Evolutionary conservation across 371 early-diverging fungal genomes (phyloP).

Genomic region (Lichtheimia ornata): DNA sequence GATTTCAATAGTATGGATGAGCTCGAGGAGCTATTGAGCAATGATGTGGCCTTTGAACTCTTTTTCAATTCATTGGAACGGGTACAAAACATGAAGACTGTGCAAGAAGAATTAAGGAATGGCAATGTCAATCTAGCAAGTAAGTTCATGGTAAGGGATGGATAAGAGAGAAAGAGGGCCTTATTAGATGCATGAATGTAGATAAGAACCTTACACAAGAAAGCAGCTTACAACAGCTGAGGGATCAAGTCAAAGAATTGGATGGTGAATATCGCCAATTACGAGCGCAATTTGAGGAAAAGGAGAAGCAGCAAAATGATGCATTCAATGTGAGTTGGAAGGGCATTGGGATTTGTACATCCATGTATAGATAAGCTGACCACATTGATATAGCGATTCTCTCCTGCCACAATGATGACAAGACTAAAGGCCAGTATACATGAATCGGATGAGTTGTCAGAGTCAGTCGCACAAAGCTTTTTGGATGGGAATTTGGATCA

Average conservation of each 20-base stretch:
- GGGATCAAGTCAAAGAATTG: constrained; percentile 39
- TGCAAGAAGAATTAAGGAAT: constrained; percentile 55
- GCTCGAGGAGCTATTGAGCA: constrained; percentile 51
- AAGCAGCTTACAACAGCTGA: constrained; percentile 42
- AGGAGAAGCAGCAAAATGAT: constrained; percentile 56
- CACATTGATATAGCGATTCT: constrained; percentile 45
- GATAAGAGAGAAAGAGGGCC: background rate
- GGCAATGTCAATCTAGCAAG: constrained; percentile 61
- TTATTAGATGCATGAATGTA: constrained; percentile 17
- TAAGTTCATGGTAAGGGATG: constrained; percentile 26
- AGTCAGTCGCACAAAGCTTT: constrained; percentile 61
- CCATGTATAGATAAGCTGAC: background rate
- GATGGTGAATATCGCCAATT: constrained; percentile 36
- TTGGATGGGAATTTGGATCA: constrained; percentile 62
- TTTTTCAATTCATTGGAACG: constrained; percentile 57
- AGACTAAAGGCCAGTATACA: constrained; percentile 56
- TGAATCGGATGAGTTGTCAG: constrained; percentile 65
- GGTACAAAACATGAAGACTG: constrained; percentile 51
- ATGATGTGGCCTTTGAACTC: constrained; percentile 57
- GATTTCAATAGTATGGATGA: constrained; percentile 40
- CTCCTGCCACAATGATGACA: constrained; percentile 58
- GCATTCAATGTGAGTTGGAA: constrained; percentile 51
- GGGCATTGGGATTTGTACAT: background rate
- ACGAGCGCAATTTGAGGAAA: constrained; percentile 46
- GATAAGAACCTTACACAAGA: constrained; percentile 54